Percentiles rank a stretch among this genome's conserved stretches.
Conservation (phyloP, 1,284 basidiomycete genomes). For the Pseudozyma sp. region DNA sequence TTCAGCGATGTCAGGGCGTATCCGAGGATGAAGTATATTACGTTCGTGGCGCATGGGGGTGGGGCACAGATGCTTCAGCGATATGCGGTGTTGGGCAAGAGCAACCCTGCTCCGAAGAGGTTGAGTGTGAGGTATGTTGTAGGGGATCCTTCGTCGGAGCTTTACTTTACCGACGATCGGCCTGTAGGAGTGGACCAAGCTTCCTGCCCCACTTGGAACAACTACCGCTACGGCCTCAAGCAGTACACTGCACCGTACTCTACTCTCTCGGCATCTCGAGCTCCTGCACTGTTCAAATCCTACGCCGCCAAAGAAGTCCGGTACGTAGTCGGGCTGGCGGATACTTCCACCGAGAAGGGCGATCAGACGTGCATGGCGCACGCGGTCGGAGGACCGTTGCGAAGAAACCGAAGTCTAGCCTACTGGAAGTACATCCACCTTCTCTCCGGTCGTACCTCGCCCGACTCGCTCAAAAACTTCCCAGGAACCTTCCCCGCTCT, state of each 20-base stretch:
- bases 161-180: constrained; percentile 60
- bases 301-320: constrained; percentile 55
- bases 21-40: constrained; percentile 58
- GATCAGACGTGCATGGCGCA: constrained; percentile 60
- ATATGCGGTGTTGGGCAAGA: constrained; percentile 48
- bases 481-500: constrained; percentile 52
- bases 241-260: constrained; percentile 27
- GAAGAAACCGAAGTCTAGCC: constrained; percentile 43
- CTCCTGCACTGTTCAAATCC: constrained; percentile 32
- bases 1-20: constrained; percentile 35
- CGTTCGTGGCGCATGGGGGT: constrained; percentile 61
- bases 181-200: constrained; percentile 34
- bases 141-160: constrained; percentile 52
- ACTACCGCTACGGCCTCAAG: constrained; percentile 53
- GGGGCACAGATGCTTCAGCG: constrained; percentile 58
- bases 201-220: constrained; percentile 45
- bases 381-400: constrained; percentile 38
- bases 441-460: constrained; percentile 23
- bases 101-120: constrained; percentile 19
- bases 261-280: neutral
- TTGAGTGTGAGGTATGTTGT: constrained; percentile 52
- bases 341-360: constrained; percentile 35
- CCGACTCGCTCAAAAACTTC: constrained; percentile 18
- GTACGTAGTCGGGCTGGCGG: constrained; percentile 48
- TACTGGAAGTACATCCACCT: constrained; percentile 64